A percentile compares a stretch with the other conserved stretches of the same genome.
These are phyloP conservation scores for Symbiodinium pilosum DNA, from an alignment of 73 alveolate species.

Conservation along the genomic window DNA sequence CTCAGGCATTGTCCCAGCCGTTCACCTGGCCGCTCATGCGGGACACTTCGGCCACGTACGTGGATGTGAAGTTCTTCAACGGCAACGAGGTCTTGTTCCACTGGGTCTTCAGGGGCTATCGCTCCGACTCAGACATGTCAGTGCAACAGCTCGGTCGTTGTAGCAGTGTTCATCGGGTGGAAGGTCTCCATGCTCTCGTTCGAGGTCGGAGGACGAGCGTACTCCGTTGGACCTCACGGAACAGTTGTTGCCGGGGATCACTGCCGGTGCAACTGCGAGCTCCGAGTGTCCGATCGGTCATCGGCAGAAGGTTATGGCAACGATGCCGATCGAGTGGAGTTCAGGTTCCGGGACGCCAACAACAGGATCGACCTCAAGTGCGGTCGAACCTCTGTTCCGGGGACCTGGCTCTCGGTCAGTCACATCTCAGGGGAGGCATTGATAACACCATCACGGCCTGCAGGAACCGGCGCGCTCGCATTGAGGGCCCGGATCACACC, in stretches of 20 bases:
- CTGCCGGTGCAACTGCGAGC: neutral
- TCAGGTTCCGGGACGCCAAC: constrained; percentile 9
- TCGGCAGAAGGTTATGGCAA: neutral
- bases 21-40: neutral
- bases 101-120: neutral
- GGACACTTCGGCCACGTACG: neutral
- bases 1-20: neutral
- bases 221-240: neutral
- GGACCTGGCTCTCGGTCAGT: neutral
- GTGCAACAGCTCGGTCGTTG: neutral
- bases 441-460: neutral
- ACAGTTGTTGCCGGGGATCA: neutral
- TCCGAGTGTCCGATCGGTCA: neutral
- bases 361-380: constrained; percentile 16
- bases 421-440: neutral
- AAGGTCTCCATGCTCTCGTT: neutral
- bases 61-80: constrained; percentile 5
- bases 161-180: neutral
- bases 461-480: neutral
- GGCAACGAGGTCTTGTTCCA: constrained; percentile 1
- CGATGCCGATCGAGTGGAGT: constrained; percentile 31
- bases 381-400: constrained; percentile 19
- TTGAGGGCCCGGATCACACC: neutral
- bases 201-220: neutral
- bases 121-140: neutral